Evolutionary conservation across 2,329 filamentous ascomycete species (phyloP).

Genomic region (Alternaria dauci): DNA sequence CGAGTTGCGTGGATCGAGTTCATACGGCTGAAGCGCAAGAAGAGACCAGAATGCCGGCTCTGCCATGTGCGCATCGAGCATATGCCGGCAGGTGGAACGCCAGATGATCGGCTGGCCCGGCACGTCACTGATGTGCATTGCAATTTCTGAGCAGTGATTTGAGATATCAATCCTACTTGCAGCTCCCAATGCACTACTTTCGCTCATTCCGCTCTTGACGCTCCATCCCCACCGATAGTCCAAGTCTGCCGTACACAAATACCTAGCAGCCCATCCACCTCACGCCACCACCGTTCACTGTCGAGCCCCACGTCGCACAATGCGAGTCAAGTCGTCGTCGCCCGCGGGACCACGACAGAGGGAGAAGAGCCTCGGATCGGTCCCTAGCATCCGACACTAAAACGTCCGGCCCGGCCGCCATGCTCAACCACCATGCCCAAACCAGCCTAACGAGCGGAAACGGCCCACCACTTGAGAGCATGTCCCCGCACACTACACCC

Average conservation of each 20-base stretch:
- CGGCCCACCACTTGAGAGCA: conserved; percentile 1
- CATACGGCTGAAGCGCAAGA: conserved; percentile 12
- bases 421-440: background rate
- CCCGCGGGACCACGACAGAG: background rate
- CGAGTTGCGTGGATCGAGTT: conserved; percentile 10
- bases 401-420: conserved; percentile 1
- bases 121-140: conserved; percentile 6
- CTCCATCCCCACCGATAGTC: background rate
- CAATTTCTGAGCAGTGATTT: background rate
- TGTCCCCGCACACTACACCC: conserved; percentile 7
- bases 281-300: background rate
- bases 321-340: background rate
- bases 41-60: conserved; percentile 12
- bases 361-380: conserved; percentile 4
- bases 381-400: conserved; percentile 2
- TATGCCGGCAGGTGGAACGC: conserved; percentile 7
- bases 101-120: conserved; percentile 10
- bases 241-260: background rate
- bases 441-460: conserved; percentile 1
- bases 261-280: background rate
- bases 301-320: conserved; percentile 3
- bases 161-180: background rate
- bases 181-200: background rate
- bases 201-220: background rate
- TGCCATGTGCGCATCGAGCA: conserved; percentile 10